Conservation (phyloP, 495 filamentous ascomycete species). For the Podospora pseudoanserina region DNA sequence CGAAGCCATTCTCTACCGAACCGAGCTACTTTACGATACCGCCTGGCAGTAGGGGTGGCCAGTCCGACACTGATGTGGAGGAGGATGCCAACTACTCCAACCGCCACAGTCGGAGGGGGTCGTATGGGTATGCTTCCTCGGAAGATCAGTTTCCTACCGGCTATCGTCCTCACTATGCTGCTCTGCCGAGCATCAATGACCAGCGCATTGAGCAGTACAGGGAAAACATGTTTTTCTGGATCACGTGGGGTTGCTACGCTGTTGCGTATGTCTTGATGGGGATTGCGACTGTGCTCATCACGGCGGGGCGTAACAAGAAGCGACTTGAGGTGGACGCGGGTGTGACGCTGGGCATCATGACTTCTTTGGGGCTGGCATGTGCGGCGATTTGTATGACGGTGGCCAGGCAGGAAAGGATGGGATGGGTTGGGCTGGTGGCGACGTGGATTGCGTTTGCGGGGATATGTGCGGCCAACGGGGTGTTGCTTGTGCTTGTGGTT, state of each 20-base stretch:
- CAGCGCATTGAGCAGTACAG: conserved; percentile 39
- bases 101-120: conserved; percentile 23
- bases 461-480: conserved; percentile 49
- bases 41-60: conserved; percentile 9
- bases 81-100: conserved; percentile 25
- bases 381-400: conserved; percentile 50
- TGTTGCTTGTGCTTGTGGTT: conserved; percentile 48
- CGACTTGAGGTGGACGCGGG: conserved; percentile 57
- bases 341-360: conserved; percentile 55
- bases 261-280: conserved; percentile 51
- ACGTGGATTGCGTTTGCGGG: conserved; percentile 44
- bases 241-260: conserved; percentile 42
- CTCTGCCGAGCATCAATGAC: conserved; percentile 42
- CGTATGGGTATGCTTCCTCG: conserved; percentile 30
- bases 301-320: conserved; percentile 51
- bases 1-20: background rate
- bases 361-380: conserved; percentile 52
- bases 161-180: conserved; percentile 42
- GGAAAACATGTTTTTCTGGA: conserved; percentile 46
- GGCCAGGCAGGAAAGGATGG: conserved; percentile 39
- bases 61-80: conserved; percentile 27
- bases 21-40: conserved; percentile 23
- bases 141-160: conserved; percentile 37
- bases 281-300: conserved; percentile 51
- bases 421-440: conserved; percentile 39